A percentile compares a stretch with the other conserved stretches of the same genome.
These are phyloP conservation scores for Daldinia bambusicola DNA, from an alignment of 495 filamentous ascomycete genomes.

Conservation along the genomic window DNA sequence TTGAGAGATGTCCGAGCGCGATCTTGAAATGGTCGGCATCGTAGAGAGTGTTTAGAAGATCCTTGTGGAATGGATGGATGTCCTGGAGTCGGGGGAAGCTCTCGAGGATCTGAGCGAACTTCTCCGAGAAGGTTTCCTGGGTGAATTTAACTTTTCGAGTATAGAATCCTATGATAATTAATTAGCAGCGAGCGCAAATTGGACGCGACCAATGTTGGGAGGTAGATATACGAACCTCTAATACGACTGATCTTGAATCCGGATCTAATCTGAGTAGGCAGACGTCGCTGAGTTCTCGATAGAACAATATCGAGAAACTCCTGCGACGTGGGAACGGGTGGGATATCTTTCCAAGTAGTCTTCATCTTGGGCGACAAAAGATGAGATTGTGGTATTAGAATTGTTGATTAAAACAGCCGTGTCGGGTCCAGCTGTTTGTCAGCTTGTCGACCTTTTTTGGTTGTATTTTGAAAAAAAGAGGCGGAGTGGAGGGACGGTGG, in stretches of 20 bases:
- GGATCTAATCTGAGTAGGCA: constrained; percentile 94
- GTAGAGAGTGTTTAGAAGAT: constrained; percentile 75
- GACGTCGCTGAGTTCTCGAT: constrained; percentile 89
- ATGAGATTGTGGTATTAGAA: constrained; percentile 28
- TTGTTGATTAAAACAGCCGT: constrained; percentile 15
- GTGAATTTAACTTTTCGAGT: constrained; percentile 99
- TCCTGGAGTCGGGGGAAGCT: constrained; percentile 94
- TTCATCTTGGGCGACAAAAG: constrained; percentile 53
- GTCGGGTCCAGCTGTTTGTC: constrained; percentile 11
- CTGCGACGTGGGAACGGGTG: constrained; percentile 90
- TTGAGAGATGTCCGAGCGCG: constrained; percentile 93
- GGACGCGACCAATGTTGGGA: not conserved
- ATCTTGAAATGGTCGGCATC: constrained; percentile 99
- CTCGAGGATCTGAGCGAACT: constrained; percentile 86
- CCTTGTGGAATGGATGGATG: constrained; percentile 93
- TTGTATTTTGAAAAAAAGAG: constrained; percentile 24
- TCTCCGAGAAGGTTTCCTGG: constrained; percentile 96
- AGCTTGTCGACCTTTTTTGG: constrained; percentile 28
- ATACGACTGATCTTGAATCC: constrained; percentile 98
- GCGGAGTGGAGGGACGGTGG: constrained; percentile 30
- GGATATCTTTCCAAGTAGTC: constrained; percentile 72
- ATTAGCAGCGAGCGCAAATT: constrained; percentile 22
- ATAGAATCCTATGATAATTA: constrained; percentile 74
- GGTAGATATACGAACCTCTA: constrained; percentile 53
- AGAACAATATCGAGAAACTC: constrained; percentile 98